Evolutionary conservation across 352 stramenopile genomes (phyloP).

Genomic region (Phytopythium aichiense): DNA sequence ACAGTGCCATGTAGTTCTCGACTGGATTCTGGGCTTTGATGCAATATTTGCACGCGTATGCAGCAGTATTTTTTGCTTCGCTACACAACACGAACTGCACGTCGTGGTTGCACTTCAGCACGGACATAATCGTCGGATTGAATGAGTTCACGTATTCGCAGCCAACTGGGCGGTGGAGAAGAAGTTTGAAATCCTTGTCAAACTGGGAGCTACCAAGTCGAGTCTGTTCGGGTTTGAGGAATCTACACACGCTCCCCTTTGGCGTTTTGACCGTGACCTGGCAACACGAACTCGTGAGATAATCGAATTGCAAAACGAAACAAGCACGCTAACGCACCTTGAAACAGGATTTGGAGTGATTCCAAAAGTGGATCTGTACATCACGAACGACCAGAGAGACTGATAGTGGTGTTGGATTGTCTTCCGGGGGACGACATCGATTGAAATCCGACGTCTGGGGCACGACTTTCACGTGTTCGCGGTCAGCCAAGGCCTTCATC

Average conservation of each 20-base stretch:
- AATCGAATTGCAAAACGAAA: not conserved
- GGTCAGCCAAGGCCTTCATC: not conserved
- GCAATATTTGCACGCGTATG: conserved; percentile 26
- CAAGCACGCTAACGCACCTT: conserved; percentile 11
- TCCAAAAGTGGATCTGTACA: conserved; percentile 15
- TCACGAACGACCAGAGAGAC: conserved; percentile 9
- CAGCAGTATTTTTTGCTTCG: conserved; percentile 11
- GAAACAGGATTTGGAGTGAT: conserved; percentile 11
- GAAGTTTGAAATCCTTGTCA: not conserved
- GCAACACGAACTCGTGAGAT: no score
- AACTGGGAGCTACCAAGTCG: not conserved
- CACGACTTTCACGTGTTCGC: not conserved
- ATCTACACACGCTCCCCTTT: conserved; percentile 14
- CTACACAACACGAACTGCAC: conserved; percentile 13
- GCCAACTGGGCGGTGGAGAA: conserved; percentile 8
- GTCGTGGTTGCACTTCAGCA: conserved; percentile 27
- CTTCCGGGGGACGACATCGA: conserved; percentile 5
- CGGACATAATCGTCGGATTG: conserved; percentile 10
- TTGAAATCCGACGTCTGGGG: not conserved
- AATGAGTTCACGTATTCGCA: conserved; percentile 31
- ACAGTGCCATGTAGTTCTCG: conserved; percentile 15
- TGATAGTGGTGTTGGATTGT: not conserved
- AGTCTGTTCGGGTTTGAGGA: conserved; percentile 16
- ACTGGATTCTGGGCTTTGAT: conserved; percentile 22
- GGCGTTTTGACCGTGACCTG: conserved; percentile 4